Percentiles rank a stretch among this genome's conserved stretches.
Evolutionary conservation across 805 yeast species (phyloP).

Genomic region (Lipomyces mesembrius): DNA sequence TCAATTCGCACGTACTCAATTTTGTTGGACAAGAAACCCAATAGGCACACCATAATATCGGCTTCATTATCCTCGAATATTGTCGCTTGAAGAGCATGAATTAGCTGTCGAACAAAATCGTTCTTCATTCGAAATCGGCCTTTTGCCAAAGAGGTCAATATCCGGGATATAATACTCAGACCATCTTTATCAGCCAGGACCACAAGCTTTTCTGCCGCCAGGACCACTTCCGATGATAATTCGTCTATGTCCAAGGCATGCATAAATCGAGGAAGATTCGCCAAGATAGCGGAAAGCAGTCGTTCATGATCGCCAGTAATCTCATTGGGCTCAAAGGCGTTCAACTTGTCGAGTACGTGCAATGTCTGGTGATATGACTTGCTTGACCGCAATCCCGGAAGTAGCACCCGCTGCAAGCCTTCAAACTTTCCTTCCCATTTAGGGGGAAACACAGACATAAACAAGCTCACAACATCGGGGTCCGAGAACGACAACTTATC

Average conservation of each 20-base stretch:
- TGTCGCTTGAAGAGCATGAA: constrained; percentile 65
- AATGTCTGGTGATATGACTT: constrained; percentile 79
- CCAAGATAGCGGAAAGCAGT: constrained; percentile 69
- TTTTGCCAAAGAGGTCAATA: constrained; percentile 75
- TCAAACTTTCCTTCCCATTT: constrained; percentile 95
- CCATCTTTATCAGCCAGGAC: constrained; percentile 63
- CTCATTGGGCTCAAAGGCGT: constrained; percentile 68
- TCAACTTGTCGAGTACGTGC: constrained; percentile 72
- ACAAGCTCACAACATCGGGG: constrained; percentile 79
- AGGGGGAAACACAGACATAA: constrained; percentile 86
- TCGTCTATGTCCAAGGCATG: constrained; percentile 71
- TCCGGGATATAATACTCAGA: constrained; percentile 65
- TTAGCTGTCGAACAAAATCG: constrained; percentile 83
- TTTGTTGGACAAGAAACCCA: constrained; percentile 80
- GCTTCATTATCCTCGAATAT: constrained; percentile 79
- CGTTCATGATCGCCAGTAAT: constrained; percentile 75
- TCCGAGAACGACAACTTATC: constrained; percentile 86
- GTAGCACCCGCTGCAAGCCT: constrained; percentile 78
- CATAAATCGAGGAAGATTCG: constrained; percentile 82
- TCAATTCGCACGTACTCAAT: constrained; percentile 79
- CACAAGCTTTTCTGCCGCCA: constrained; percentile 62
- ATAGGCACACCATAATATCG: constrained; percentile 69
- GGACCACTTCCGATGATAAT: constrained; percentile 55
- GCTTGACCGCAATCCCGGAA: constrained; percentile 83
- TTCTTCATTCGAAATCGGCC: constrained; percentile 84